phyloP scores from a whole-genome alignment of 2,329 filamentous ascomycete species.

The Samsoniella hepiali region DNA sequence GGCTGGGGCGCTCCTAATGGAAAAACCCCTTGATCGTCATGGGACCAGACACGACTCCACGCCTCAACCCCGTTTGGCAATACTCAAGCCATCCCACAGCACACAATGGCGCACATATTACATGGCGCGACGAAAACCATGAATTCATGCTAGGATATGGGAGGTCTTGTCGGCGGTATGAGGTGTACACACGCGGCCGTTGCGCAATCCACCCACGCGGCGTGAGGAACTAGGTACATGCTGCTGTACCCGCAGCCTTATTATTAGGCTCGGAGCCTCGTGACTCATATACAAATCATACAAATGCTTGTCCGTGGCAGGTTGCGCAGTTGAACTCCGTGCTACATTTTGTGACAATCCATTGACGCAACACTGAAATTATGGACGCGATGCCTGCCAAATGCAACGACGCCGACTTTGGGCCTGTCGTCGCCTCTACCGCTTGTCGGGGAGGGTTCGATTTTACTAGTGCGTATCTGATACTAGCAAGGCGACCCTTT shows the following conservation, averaged over 20 bases:
- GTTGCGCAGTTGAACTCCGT: too few species aligned
- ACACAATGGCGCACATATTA: neutral
- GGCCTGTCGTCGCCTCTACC: neutral
- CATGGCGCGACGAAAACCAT: neutral
- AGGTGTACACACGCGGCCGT: neutral
- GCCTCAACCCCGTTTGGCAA: too few species aligned
- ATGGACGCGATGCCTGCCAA: neutral
- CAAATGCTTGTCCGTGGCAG: too few species aligned
- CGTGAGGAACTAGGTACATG: neutral
- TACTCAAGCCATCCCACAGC: too few species aligned
- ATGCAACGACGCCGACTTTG: conserved; percentile 9
- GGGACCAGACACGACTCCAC: too few species aligned
- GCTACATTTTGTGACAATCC: too few species aligned
- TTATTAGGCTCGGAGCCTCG: neutral
- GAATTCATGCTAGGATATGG: too few species aligned
- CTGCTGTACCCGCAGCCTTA: neutral
- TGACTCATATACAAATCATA: too few species aligned
- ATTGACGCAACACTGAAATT: neutral
- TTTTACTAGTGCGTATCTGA: conserved; percentile 10
- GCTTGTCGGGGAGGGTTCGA: conserved; percentile 17
- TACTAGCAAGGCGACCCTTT: neutral
- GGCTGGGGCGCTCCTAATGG: too few species aligned
- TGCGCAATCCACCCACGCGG: conserved; percentile 1
- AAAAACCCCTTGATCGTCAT: too few species aligned
- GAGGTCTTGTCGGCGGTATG: neutral